Base-by-base conservation (phyloP, 2,329 filamentous ascomycete species). In the Trichoderma lentiforme region DNA sequence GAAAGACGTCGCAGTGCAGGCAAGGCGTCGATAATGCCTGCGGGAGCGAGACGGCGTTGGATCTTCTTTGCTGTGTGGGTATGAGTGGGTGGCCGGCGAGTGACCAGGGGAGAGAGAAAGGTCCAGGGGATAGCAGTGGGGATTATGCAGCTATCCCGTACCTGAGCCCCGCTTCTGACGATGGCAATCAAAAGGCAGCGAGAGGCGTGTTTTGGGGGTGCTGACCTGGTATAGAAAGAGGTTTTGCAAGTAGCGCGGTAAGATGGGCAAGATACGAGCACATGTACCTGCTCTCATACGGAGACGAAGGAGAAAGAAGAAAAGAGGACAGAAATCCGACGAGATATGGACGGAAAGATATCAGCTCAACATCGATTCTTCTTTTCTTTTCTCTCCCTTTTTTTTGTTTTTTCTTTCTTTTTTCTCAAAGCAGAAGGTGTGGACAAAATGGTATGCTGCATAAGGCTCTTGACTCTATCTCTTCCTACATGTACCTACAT, bases 1-100 rank as follows among this genome's bases (percentile, higher is more conserved):
- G 66, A 67, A 53, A 66, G 71, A 74, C 60, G 74, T 75, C 73
- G 74, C 70, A 75, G 73, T 74, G 72, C 69, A 73, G 73, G 62
- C 72, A 53, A 73, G 73, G 71, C 73, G 70, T 71, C 65, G 57
- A 74, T 72, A 69, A 71, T 72, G 70, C 71, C 71, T 64, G 72
- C 74, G 64, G 74, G 74, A 73, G 66, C 73, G 71, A 73, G 73
- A 72, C 67, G 74, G 74, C 71, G 71, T 68, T 75, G 71, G 73
- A 73, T 73, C 64, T 76, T 71, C 64, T 76, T 71, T 70, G 57
- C 71, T 73, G 66, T 53, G 70, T 72, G 70, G 70, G 57, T 72
- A 67, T 64, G 60, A 57, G 62, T 73, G 71, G 72, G 72, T 56
- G 73, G 58, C 63, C 39, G 43, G 43, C 68, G 64, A 58, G 30